These are phyloP conservation scores for Nannizziopsis arthrosporioides DNA, from an alignment of 2,329 filamentous ascomycete species.

Conservation along the genomic window DNA sequence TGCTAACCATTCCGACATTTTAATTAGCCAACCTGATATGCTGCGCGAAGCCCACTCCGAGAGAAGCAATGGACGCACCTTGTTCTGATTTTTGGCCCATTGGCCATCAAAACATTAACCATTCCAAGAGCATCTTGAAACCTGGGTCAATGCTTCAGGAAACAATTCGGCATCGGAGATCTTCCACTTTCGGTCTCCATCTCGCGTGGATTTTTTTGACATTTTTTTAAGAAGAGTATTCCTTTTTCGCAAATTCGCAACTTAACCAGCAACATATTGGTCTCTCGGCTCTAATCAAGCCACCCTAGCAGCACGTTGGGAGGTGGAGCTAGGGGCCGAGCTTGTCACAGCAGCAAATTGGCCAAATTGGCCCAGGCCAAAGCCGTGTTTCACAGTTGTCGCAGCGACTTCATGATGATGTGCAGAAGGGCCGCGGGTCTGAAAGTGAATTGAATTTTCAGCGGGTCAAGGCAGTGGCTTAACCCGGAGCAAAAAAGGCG, in stretches of 20 bases:
- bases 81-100: too few relatives aligned
- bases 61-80: not conserved
- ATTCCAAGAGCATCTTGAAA: too few relatives aligned
- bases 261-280: not conserved
- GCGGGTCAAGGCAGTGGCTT: too few relatives aligned
- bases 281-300: not conserved
- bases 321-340: not conserved
- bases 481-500: too few relatives aligned
- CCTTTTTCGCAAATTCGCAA: not conserved
- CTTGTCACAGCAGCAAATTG: conserved; percentile 5
- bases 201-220: not conserved
- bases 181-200: not conserved
- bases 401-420: not conserved
- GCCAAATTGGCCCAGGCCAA: conserved; percentile 6
- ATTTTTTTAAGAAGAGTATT: not conserved
- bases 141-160: too few relatives aligned
- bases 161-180: too few relatives aligned
- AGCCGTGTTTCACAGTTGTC: conserved; percentile 10
- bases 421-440: too few relatives aligned
- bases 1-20: not conserved
- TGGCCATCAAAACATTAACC: too few relatives aligned
- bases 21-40: not conserved
- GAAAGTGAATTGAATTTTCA: too few relatives aligned
- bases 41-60: not conserved
- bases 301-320: conserved; percentile 4